Evolutionary conservation across 2,329 filamentous ascomycete species (phyloP), one percentile per base, ranked within the genome.

Genomic region (Teratosphaeria gauchensis): DNA sequence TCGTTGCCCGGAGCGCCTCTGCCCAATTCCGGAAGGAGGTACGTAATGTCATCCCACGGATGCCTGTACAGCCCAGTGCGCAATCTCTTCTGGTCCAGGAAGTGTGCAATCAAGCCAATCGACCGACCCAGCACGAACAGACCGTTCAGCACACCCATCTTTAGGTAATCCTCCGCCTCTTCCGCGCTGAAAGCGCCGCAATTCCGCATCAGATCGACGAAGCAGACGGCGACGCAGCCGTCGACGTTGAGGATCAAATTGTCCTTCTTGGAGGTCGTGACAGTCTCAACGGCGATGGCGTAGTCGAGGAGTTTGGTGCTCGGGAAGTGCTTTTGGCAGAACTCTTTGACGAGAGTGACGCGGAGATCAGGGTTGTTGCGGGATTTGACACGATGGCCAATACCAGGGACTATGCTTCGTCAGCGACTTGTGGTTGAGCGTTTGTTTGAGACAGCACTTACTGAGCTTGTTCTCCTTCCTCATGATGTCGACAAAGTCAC

Each of bases 261-360:
- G 81, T 99, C 94, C 85, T 99, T 99, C 89, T 99, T 99, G 66
- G 91, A 96, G 55, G 94, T 99, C 58, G 94, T 99, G 65, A 99
- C 94, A 11, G 89, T 89, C 85, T 99, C 94, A 67, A 99, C 94
- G 53, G 94, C 94, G 73, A 99, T 85, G 67, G 94, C 94, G 77
- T 96, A 99, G 81, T 99, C 94, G 75, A 99, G 90, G 74, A 97
- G 86, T 85, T 97, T 97, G 84, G 89, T 90, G 80, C 80, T 92
- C 69, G 94, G 91, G 88, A 99, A 99, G 81, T 94, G 90, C 82
- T 92, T 89, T 79, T 92, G 84, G 74, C 95, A 94, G 77, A 94
- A 99, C 80, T 99, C 92, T 84, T 97, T 99, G 74, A 99, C 94
- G 60, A 99, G 88, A 82, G 97, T 92, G 69, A 99, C 94, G 84